Conservation (phyloP, 768 basidiomycete genomes). For the Phanerochaete carnosa region DNA sequence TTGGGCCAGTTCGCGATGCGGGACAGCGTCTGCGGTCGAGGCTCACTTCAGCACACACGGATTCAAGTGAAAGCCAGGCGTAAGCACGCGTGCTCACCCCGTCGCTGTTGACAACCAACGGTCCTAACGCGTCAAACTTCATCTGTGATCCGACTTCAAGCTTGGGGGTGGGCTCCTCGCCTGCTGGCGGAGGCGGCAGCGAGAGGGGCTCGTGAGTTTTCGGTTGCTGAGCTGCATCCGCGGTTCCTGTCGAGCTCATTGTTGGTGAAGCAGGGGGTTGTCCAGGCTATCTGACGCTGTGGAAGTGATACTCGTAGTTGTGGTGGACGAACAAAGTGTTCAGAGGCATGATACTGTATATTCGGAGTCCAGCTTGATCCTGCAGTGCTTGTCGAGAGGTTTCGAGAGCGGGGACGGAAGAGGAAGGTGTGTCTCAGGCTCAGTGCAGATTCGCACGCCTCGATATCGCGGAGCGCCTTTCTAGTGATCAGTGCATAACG, state of each 20-base stretch:
- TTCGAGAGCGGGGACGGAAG: neutral
- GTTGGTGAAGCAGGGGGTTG: neutral
- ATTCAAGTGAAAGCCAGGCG: neutral
- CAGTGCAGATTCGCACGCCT: neutral
- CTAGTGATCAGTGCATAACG: neutral
- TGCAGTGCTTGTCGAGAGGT: neutral
- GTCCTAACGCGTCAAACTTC: slow-evolving; percentile 11
- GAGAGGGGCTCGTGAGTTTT: neutral
- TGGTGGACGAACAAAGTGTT: neutral
- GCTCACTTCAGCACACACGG: neutral
- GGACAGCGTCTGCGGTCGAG: slow-evolving; percentile 9
- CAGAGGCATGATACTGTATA: neutral
- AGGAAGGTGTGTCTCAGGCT: neutral
- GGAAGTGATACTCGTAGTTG: too few species aligned
- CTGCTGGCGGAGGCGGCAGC: neutral
- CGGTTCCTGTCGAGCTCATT: neutral
- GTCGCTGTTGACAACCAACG: slow-evolving; percentile 15
- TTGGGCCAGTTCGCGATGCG: slow-evolving; percentile 14
- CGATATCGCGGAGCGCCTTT: neutral
- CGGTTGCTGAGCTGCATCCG: too few species aligned
- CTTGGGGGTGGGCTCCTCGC: neutral
- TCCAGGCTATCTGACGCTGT: neutral
- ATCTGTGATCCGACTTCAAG: neutral
- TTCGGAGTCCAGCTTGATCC: neutral
- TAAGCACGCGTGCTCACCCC: slow-evolving; percentile 7